phyloP scores from a whole-genome alignment of 2,329 filamentous ascomycete genomes.

The Neurospora sp. region DNA sequence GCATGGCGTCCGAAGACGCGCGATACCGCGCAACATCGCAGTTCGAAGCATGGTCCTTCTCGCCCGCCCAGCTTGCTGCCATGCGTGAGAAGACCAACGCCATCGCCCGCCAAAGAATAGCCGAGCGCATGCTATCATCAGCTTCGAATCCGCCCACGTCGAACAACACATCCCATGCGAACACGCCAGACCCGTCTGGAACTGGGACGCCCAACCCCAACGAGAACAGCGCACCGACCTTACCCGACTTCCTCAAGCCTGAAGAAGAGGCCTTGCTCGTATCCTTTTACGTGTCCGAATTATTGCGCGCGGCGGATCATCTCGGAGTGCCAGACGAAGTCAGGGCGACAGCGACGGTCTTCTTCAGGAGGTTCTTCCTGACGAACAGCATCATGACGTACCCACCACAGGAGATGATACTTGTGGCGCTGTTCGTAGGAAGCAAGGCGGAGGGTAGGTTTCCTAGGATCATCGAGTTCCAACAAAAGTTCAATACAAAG shows the following conservation, averaged over 20 bases:
- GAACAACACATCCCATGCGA: slow-evolving; percentile 10
- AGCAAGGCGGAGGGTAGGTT: slow-evolving; percentile 87
- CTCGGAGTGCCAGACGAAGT: slow-evolving; percentile 41
- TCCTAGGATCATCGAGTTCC: slow-evolving; percentile 41
- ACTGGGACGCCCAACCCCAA: slow-evolving; percentile 14
- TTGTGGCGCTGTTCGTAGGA: slow-evolving; percentile 84
- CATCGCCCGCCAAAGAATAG: slow-evolving; percentile 56
- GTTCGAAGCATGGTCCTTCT: slow-evolving; percentile 88
- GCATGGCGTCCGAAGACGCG: slow-evolving; percentile 76
- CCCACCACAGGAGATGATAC: slow-evolving; percentile 78
- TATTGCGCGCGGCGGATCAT: slow-evolving; percentile 46
- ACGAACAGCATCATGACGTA: slow-evolving; percentile 97
- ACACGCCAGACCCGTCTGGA: slow-evolving; percentile 26
- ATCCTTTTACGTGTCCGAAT: slow-evolving; percentile 59
- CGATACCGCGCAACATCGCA: slow-evolving; percentile 85
- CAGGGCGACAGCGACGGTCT: slow-evolving; percentile 72
- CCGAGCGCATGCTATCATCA: slow-evolving; percentile 44
- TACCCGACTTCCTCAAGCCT: slow-evolving; percentile 70
- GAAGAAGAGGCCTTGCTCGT: slow-evolving; percentile 77
- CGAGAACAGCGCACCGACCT: slow-evolving; percentile 27
- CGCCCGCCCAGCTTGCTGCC: slow-evolving; percentile 57
- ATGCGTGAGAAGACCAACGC: slow-evolving; percentile 71
- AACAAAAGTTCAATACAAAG: slow-evolving; percentile 34
- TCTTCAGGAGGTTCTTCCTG: slow-evolving; percentile 88
- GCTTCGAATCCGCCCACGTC: slow-evolving; percentile 30